Evolutionary conservation across 169 alveolate species (phyloP).

Genomic region (Eimeria necatrix): DNA sequence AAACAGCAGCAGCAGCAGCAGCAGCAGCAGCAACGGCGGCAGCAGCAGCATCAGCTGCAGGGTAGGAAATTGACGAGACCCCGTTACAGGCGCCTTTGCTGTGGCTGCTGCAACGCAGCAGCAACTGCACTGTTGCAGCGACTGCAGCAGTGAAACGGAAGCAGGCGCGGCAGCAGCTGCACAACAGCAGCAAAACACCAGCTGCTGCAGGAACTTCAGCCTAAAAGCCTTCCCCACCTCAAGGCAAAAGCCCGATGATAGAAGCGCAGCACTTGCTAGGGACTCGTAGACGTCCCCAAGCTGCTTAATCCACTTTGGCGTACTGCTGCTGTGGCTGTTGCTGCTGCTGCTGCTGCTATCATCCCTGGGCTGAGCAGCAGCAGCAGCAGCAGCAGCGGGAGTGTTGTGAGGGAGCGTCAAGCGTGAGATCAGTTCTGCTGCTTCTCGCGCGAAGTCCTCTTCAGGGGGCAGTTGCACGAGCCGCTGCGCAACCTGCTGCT

Average conservation of each 20-base stretch:
- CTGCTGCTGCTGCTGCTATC: too few relatives aligned
- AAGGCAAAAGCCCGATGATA: slow-evolving; percentile 12
- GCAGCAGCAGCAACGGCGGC: not conserved
- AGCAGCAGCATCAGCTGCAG: not conserved
- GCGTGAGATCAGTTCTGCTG: not conserved
- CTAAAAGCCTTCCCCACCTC: not conserved
- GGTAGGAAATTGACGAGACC: not conserved
- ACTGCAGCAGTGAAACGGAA: not conserved
- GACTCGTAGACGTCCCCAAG: slow-evolving; percentile 55
- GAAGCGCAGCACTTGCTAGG: not conserved
- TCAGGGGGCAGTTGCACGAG: slow-evolving; percentile 16
- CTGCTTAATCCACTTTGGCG: not conserved
- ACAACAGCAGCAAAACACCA: not conserved
- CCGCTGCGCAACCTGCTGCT: not conserved
- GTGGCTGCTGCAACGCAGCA: too few relatives aligned
- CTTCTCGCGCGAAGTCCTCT: not conserved
- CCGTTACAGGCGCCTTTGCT: not conserved
- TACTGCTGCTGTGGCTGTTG: not conserved
- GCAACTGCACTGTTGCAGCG: not conserved
- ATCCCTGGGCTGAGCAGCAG: too few relatives aligned
- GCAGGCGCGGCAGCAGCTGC: not conserved
- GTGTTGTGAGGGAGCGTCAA: not conserved
- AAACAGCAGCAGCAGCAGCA: not conserved
- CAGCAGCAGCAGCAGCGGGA: slow-evolving; percentile 3
- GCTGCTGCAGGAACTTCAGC: not conserved